phyloP scores from a whole-genome alignment of 2,329 filamentous ascomycete species.

The Trichoderma afroharzianum region DNA sequence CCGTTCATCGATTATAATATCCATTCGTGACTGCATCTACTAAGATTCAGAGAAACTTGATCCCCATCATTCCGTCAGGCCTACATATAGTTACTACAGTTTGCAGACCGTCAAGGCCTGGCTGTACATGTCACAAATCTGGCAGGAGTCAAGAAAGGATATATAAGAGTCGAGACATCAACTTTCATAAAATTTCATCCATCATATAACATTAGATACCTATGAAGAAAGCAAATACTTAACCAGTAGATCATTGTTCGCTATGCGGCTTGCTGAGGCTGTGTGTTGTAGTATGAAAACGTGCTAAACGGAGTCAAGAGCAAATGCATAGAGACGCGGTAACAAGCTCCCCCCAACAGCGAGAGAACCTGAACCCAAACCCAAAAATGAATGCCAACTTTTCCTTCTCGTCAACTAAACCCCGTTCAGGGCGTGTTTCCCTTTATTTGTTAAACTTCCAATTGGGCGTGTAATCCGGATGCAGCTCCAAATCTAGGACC shows the following conservation, averaged over 20 bases:
- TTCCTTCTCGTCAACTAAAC: not conserved
- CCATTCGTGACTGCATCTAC: too few species aligned
- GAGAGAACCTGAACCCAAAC: not conserved
- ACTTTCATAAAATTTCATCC: conserved; percentile 14
- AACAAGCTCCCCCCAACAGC: not conserved
- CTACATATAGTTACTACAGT: not conserved
- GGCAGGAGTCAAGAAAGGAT: not conserved
- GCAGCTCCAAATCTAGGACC: conserved; percentile 40
- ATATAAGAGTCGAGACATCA: not conserved
- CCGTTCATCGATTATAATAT: too few species aligned
- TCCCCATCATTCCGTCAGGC: not conserved
- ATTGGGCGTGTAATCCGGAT: conserved; percentile 40
- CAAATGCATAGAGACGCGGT: not conserved
- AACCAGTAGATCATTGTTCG: not conserved
- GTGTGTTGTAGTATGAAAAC: not conserved
- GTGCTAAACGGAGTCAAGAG: conserved; percentile 8
- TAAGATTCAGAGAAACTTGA: too few species aligned
- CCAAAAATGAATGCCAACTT: not conserved
- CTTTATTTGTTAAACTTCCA: conserved; percentile 47
- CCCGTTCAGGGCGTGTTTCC: not conserved
- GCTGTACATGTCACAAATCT: not conserved
- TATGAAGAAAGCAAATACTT: not conserved
- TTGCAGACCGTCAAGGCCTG: not conserved
- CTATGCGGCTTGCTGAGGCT: conserved; percentile 5
- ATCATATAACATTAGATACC: not conserved